A percentile compares a stretch with the other conserved stretches of the same genome.
phyloP scores from a whole-genome alignment of 2,329 filamentous ascomycete species.

The Paraphoma chrysanthemicola region DNA sequence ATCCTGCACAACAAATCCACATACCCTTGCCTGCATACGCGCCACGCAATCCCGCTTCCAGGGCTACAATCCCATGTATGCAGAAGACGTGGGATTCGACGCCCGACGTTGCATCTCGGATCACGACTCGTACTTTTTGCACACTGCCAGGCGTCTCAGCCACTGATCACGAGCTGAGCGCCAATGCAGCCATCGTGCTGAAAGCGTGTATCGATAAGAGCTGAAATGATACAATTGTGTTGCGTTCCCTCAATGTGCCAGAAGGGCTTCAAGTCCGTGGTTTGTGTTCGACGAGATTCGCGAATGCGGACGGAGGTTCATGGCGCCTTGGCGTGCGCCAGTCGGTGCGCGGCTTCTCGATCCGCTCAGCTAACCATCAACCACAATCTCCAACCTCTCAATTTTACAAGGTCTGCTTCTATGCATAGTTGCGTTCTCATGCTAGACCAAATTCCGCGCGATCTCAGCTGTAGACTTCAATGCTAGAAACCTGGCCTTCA shows the following conservation, averaged over 20 bases:
- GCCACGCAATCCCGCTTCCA: conserved; percentile 13
- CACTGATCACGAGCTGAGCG: conserved; percentile 18
- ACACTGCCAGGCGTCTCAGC: conserved; percentile 28
- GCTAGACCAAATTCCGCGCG: not conserved
- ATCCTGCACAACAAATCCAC: not conserved
- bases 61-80: conserved; percentile 6
- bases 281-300: not conserved
- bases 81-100: conserved; percentile 8
- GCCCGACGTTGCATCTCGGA: conserved; percentile 34
- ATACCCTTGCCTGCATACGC: conserved; percentile 11
- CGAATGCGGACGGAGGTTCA: not conserved
- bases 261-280: not conserved
- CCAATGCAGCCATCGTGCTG: conserved; percentile 16
- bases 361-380: not conserved
- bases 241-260: not conserved
- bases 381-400: not conserved
- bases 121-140: conserved; percentile 11
- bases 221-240: conserved; percentile 7
- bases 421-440: conserved; percentile 7
- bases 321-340: not conserved
- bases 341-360: not conserved
- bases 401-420: not conserved
- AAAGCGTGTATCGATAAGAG: conserved; percentile 27
- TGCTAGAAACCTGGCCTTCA: not conserved
- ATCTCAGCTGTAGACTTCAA: not conserved